These are phyloP conservation scores for Phytophthora tentaculata DNA, from an alignment of 352 stramenopile species.

Conservation along the genomic window DNA sequence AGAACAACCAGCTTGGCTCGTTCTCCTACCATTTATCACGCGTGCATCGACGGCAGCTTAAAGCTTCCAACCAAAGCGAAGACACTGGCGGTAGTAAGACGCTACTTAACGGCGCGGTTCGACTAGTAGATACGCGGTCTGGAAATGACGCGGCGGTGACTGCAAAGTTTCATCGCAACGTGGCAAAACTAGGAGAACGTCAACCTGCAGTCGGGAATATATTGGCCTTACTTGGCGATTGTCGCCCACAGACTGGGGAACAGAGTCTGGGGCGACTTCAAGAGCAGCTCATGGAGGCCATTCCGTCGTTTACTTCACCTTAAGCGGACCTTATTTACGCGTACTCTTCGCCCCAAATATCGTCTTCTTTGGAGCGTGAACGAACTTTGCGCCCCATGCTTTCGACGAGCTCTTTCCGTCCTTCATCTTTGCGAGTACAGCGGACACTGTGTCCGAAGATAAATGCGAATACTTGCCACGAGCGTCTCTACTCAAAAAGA, in stretches of 20 bases:
- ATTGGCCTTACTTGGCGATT: conserved; percentile 29
- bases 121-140: conserved; percentile 4
- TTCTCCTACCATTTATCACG: conserved; percentile 15
- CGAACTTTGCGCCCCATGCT: conserved; percentile 51
- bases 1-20: conserved; percentile 8
- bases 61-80: conserved; percentile 26
- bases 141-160: conserved; percentile 7
- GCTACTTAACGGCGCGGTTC: conserved; percentile 21
- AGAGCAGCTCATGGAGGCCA: conserved; percentile 14
- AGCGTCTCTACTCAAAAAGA: conserved; percentile 39
- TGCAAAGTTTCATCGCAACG: conserved; percentile 22
- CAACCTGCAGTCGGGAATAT: conserved; percentile 46
- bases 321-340: conserved; percentile 49
- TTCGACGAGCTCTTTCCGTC: conserved; percentile 60
- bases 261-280: conserved; percentile 12
- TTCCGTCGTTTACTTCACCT: conserved; percentile 5
- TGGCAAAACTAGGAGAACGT: conserved; percentile 35
- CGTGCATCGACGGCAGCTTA: conserved; percentile 13
- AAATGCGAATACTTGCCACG: conserved; percentile 72
- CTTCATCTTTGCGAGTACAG: conserved; percentile 78
- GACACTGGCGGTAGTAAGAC: conserved; percentile 1
- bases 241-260: background rate
- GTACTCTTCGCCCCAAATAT: conserved; percentile 64
- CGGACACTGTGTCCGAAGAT: conserved; percentile 66
- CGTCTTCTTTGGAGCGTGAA: conserved; percentile 50